phyloP scores from a whole-genome alignment of 2,329 filamentous ascomycete species.

The Hymenoscyphus infarciens region DNA sequence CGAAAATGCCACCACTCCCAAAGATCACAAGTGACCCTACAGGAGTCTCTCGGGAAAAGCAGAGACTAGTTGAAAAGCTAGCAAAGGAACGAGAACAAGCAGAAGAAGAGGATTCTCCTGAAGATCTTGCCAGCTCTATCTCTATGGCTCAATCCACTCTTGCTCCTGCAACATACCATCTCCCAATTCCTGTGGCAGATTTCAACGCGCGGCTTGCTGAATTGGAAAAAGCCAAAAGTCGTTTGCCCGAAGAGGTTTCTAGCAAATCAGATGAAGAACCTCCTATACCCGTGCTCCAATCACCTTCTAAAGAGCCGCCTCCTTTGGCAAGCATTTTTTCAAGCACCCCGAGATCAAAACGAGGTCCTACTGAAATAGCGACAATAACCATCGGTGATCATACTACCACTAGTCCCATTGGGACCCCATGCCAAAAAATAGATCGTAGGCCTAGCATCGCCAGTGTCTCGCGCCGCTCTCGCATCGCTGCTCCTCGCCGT shows the following conservation, averaged over 20 bases:
- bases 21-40: conserved; percentile 7
- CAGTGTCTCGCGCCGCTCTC: conserved; percentile 12
- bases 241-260: conserved; percentile 8
- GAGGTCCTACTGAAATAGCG: conserved; percentile 29
- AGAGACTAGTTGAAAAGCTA: conserved; percentile 26
- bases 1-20: not conserved
- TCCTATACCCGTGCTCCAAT: conserved; percentile 27
- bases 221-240: conserved; percentile 16
- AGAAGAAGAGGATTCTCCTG: conserved; percentile 13
- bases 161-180: conserved; percentile 14
- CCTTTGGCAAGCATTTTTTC: conserved; percentile 28
- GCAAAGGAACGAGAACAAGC: conserved; percentile 20
- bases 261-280: conserved; percentile 15
- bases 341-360: conserved; percentile 20
- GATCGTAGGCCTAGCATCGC: conserved; percentile 16
- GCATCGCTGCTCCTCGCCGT: conserved; percentile 4
- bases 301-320: conserved; percentile 26
- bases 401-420: conserved; percentile 34
- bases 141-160: conserved; percentile 20
- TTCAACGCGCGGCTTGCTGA: conserved; percentile 34
- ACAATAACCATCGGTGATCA: conserved; percentile 36
- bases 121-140: conserved; percentile 21
- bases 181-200: conserved; percentile 29
- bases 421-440: conserved; percentile 29
- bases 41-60: conserved; percentile 30